A percentile compares a stretch with the other conserved stretches of the same genome.
phyloP scores from a whole-genome alignment of 2,329 filamentous ascomycete species.

The Nemania sp. region DNA sequence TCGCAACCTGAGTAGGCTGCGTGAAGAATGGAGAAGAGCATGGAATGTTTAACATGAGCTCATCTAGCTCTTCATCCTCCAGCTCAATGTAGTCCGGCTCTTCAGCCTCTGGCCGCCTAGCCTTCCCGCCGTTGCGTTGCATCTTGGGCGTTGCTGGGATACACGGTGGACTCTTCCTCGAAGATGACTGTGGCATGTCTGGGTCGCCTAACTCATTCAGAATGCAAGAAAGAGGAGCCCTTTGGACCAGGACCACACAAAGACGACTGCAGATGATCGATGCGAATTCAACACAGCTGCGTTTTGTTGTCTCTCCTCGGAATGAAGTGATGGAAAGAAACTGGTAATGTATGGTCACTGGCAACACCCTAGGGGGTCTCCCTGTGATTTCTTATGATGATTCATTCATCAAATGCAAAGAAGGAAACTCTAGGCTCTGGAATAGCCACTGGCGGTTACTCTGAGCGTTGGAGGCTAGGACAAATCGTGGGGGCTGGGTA shows the following conservation, averaged over 20 bases:
- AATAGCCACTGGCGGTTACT: background rate
- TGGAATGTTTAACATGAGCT: constrained; percentile 44
- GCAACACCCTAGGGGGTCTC: background rate
- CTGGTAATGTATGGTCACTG: no score
- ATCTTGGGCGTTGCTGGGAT: constrained; percentile 25
- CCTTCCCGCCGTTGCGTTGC: constrained; percentile 13
- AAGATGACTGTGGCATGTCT: constrained; percentile 11
- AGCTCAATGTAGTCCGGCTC: constrained; percentile 37
- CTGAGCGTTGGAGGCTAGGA: background rate
- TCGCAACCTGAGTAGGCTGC: constrained; percentile 47
- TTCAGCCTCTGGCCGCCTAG: constrained; percentile 12
- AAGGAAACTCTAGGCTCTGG: background rate
- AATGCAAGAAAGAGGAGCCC: no score
- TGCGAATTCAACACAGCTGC: background rate
- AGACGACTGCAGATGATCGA: background rate
- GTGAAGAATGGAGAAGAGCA: constrained; percentile 53
- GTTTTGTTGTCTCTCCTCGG: background rate
- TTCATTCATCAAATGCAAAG: background rate
- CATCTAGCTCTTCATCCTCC: constrained; percentile 50
- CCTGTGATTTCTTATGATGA: background rate
- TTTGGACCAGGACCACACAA: background rate
- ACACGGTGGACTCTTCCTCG: constrained; percentile 10
- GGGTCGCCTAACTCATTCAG: background rate
- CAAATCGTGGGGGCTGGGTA: background rate
- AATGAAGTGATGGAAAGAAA: background rate